A percentile compares a stretch with the other conserved stretches of the same genome.
phyloP scores from a whole-genome alignment of 2,329 filamentous ascomycete species.

The Cordyceps cicadae region DNA sequence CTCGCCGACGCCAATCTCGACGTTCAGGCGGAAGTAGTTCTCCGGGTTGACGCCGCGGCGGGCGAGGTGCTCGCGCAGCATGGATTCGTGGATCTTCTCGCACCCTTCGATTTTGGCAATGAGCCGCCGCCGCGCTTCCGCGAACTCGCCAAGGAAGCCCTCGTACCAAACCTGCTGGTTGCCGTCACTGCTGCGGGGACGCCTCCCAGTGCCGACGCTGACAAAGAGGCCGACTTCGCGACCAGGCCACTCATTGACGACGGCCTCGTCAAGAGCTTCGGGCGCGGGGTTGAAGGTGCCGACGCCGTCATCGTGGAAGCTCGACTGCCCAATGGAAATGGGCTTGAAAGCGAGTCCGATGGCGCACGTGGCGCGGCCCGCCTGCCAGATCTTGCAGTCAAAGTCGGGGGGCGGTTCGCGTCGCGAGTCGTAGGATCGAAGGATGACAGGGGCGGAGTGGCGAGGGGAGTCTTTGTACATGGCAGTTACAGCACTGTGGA shows the following conservation, averaged over 20 bases:
- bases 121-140: constrained; percentile 75
- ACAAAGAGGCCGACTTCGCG: constrained; percentile 87
- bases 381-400: constrained; percentile 95
- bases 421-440: constrained; percentile 92
- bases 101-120: constrained; percentile 93
- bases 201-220: constrained; percentile 87
- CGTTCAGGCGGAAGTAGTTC: constrained; percentile 94
- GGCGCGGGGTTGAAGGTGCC: constrained; percentile 90
- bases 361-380: constrained; percentile 85
- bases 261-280: constrained; percentile 78
- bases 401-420: constrained; percentile 86
- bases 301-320: constrained; percentile 86
- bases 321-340: constrained; percentile 83
- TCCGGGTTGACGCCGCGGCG: constrained; percentile 76
- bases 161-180: constrained; percentile 85
- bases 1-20: constrained; percentile 90
- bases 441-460: constrained; percentile 58
- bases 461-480: constrained; percentile 76
- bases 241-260: constrained; percentile 89
- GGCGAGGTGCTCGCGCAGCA: constrained; percentile 69
- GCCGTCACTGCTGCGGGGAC: constrained; percentile 56
- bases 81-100: constrained; percentile 79
- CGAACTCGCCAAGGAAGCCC: constrained; percentile 84
- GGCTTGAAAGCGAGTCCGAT: constrained; percentile 93
- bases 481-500: constrained; percentile 73